Conservation (phyloP, 257 asterid species). For the Fraxinus anomala region DNA sequence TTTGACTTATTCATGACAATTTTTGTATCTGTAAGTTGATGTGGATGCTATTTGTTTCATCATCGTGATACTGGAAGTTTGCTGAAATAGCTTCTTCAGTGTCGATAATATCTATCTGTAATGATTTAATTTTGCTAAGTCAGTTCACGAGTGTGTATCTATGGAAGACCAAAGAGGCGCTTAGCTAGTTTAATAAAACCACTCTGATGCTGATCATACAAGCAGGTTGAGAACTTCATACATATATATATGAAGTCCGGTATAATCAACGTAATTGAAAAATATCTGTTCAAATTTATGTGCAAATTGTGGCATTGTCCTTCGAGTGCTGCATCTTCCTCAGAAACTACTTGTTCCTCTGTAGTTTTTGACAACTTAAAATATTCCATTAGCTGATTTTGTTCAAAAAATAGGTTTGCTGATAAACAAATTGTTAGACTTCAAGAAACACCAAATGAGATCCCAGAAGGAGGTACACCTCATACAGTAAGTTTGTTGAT, state of each 20-base stretch:
- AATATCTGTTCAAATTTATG: not conserved
- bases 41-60: not conserved
- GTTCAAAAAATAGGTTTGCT: conserved; percentile 58
- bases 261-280: not conserved
- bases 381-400: conserved; percentile 10
- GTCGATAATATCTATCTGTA: not conserved
- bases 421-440: conserved; percentile 98
- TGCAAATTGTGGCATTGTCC: not conserved
- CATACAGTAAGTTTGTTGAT: conserved; percentile 96
- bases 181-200: not conserved
- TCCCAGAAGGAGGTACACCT: conserved; percentile 99
- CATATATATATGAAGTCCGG: not conserved
- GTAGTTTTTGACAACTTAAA: not conserved
- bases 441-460: conserved; percentile 98
- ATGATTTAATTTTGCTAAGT: not conserved
- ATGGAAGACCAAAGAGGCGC: not conserved
- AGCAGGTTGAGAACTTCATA: not conserved
- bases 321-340: conserved; percentile 6
- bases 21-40: not conserved
- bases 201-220: not conserved
- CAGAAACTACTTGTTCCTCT: not conserved
- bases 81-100: not conserved
- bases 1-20: not conserved
- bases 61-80: not conserved
- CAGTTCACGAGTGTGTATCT: not conserved